These are phyloP conservation scores for Pseudoscleropodium purum DNA, from an alignment of 225 moss, liverwort and hornwort species.

Conservation along the genomic window DNA sequence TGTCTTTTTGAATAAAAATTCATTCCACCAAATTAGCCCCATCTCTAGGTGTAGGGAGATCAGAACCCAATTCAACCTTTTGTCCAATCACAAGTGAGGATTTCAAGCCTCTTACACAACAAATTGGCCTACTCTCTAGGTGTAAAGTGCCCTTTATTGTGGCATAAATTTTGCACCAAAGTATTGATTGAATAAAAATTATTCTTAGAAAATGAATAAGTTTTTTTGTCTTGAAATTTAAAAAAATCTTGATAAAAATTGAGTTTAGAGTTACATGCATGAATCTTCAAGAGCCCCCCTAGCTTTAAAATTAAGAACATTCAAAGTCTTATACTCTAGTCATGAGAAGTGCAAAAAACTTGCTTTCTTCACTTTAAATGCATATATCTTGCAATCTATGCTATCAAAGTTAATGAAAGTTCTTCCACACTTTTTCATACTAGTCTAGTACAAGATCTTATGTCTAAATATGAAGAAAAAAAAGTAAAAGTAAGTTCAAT, in stretches of 20 bases:
- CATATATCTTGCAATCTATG: not conserved
- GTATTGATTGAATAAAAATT: not conserved
- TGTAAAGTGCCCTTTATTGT: not conserved
- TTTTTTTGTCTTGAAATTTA: not conserved
- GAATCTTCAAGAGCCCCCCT: not conserved
- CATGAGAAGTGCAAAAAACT: not conserved
- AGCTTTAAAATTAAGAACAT: not conserved
- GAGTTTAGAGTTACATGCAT: accelerated
- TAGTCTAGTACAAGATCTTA: not conserved
- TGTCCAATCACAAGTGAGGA: no score
- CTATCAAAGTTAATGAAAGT: accelerated
- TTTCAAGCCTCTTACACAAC: no score
- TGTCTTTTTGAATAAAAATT: no score
- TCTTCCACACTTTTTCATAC: not conserved
- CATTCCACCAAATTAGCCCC: no score
- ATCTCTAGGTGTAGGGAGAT: no score
- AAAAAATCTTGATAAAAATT: not conserved
- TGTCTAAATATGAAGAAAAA: not conserved
- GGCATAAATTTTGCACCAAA: not conserved
- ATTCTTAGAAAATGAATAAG: not conserved
- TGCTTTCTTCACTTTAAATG: not conserved
- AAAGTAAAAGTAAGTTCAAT: no score
- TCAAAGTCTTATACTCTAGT: no score
- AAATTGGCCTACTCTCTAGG: no score
- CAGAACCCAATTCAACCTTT: no score